Base-by-base conservation (phyloP, 176 grass and related monocot species). In the Stipa capillata region DNA sequence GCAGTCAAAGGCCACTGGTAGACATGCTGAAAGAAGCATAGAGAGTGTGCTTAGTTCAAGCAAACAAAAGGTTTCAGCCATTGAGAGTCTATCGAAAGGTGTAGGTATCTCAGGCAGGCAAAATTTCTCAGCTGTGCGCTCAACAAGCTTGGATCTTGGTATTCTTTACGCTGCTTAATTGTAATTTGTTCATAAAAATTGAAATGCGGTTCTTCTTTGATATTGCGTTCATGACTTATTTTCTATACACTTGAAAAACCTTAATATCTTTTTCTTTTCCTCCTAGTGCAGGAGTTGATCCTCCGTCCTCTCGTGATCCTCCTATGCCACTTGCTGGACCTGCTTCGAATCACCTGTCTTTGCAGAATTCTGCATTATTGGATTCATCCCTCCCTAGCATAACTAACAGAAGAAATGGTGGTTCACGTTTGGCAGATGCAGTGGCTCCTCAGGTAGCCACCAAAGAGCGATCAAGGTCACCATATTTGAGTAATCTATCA, bases 61-160 rank as follows among this genome's bases (percentile, higher is more conserved):
- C 74, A 91, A 97, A 86, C 86, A 97, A 81, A 97, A 97, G 42
- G 91, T 97, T 68, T 93, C 91, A n/a, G 94, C 94, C 52, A 97
- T 93, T 80, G 84, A 93, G 82, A 93, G 89, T 83, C 85, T 93
- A 53, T 79, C 91, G 94, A 97, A 91, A 65, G 91, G 94, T 59
- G 86, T 84, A 59, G 89, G 74, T 51, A 32, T 85, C 62, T 83
- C 85, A 54, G 85, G 39, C 55, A 82, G 86, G 77, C 86, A 90
- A 35, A 93, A 81, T 81, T 91, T 89, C 65, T 83, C 88, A 36
- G 74, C 79, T 91, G 60, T 76, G 50, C 86, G 65, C 34, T 97
- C 86, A 56, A 85, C 94, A 78, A 93, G 89, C 84, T 89, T 97
- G 85, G 81, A 93, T 85, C 91, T 91, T 86, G 94, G 94, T 97